Conservation (phyloP, 106 monocot genomes). For the Dendrobium huoshanense region DNA sequence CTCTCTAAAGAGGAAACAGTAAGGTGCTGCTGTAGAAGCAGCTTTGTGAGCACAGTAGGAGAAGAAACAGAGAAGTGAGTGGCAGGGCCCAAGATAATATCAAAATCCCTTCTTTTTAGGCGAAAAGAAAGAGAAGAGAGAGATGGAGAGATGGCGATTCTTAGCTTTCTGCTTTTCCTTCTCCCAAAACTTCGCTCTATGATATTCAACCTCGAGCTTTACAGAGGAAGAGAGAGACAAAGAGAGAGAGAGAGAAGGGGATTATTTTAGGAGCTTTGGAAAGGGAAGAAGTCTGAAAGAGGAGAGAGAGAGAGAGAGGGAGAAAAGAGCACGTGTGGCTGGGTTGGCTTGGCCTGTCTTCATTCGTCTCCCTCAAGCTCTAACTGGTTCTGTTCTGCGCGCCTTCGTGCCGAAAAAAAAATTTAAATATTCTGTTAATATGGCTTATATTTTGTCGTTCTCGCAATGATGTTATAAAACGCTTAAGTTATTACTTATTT, state of each 20-base stretch:
- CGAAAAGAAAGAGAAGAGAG: constrained; percentile 2
- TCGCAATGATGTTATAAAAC: too few species aligned
- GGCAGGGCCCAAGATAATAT: constrained; percentile 6
- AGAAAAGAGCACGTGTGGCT: constrained; percentile 5
- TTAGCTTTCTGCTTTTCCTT: constrained; percentile 5
- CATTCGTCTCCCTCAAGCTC: background rate
- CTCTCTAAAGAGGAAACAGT: constrained; percentile 16
- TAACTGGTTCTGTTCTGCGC: too few species aligned
- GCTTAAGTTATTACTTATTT: too few species aligned
- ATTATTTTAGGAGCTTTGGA: background rate
- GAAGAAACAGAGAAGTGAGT: constrained; percentile 3
- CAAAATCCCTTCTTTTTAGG: constrained; percentile 7
- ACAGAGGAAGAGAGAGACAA: background rate
- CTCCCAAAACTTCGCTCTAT: constrained; percentile 1
- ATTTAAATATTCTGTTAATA: background rate
- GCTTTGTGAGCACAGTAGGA: constrained; percentile 1
- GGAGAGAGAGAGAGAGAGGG: background rate
- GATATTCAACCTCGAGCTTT: background rate
- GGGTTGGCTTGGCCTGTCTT: constrained; percentile 1
- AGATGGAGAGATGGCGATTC: constrained; percentile 2
- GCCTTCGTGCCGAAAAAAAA: too few species aligned
- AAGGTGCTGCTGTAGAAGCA: background rate
- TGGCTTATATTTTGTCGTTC: background rate
- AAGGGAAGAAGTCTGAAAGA: background rate
- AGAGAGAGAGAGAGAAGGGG: background rate